Evolutionary conservation across 805 yeast genomes (phyloP).

Genomic region (Wilhelminamyces savonicus): DNA sequence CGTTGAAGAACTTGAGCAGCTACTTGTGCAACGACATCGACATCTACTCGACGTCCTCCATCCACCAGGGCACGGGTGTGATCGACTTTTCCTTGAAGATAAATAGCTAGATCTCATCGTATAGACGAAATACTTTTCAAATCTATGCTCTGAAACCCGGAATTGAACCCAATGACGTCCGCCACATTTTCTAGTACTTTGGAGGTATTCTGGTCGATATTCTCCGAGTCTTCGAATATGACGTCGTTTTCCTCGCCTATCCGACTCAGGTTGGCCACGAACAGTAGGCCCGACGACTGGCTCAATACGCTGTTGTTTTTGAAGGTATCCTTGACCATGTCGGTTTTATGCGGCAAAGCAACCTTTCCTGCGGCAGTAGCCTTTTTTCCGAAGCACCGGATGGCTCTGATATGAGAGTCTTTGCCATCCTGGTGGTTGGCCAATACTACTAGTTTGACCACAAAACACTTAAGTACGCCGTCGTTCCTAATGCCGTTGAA

Average conservation of each 20-base stretch:
- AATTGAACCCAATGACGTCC: slow-evolving; percentile 35
- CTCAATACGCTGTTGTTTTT: no score
- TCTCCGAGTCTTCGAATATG: background rate
- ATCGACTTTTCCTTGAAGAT: slow-evolving; percentile 84
- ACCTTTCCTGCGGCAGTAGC: slow-evolving; percentile 2
- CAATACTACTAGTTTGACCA: slow-evolving; percentile 53
- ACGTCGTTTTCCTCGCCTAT: no score
- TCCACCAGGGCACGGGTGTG: slow-evolving; percentile 85
- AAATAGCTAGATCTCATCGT: slow-evolving; percentile 14
- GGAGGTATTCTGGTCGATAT: slow-evolving; percentile 15
- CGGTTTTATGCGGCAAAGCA: no score
- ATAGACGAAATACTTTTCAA: slow-evolving; percentile 33
- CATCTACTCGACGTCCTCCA: slow-evolving; percentile 82
- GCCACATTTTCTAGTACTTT: slow-evolving; percentile 26
- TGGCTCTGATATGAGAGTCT: slow-evolving; percentile 82
- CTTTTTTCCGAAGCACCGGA: slow-evolving; percentile 48
- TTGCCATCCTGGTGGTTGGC: slow-evolving; percentile 94
- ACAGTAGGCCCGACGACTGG: no score
- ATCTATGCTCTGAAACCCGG: slow-evolving; percentile 35
- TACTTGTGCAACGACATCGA: slow-evolving; percentile 78
- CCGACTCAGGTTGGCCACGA: no score
- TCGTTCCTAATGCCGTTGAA: slow-evolving; percentile 51
- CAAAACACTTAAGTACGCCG: slow-evolving; percentile 58
- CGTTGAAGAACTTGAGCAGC: slow-evolving; percentile 54
- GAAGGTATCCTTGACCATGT: no score